Base-by-base conservation (phyloP, 495 filamentous ascomycete genomes). In the Penicillium desertorum region DNA sequence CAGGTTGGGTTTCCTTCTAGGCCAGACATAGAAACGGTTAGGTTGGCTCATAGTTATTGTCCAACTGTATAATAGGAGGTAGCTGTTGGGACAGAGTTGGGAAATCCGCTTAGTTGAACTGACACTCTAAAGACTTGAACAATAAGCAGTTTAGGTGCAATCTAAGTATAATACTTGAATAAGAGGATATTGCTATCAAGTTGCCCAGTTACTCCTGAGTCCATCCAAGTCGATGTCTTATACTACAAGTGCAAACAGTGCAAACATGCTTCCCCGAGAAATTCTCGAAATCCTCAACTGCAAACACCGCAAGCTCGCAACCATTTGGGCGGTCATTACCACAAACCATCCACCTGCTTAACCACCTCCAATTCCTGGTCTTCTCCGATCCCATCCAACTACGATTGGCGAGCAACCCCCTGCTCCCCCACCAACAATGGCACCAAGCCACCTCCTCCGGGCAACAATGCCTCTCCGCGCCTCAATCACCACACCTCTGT, bases 221-320 rank as follows among this genome's bases (percentile, higher is more conserved):
- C 43, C 6, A 17, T 17, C 25, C 23, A 19, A 29, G 23, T 41
- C 3, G n/a, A n/a, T 14, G 12, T 11, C 20, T 8, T 45, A 53
- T 44, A 53, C 25, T 34, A 8, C n/a, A 2, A 2, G 20, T 71
- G 68, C 73, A 76, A 76, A 76, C 70, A 61, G 49, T 74, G 70
- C 70, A 76, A 75, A 75, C 70, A 59, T 44, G 25, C 54, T 55
- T 51, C 55, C 37, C 63, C 52, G 59, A 75, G 66, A 73, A 74
- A 71, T 72, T 76, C 70, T 67, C 59, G 68, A 62, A 61, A 53
- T 57, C 58, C 58, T 55, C 44, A 47, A 55, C 53, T 34, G 32
- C 53, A 36, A 66, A 62, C 65, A 63, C 60, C 67, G 51, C 60
- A 62, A 63, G 54, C 52, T 62, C 64, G 51, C 61, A 59, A 56